Evolutionary conservation across 176 grass and related monocot genomes (phyloP).

Genomic region (Oryza glumipatula): DNA sequence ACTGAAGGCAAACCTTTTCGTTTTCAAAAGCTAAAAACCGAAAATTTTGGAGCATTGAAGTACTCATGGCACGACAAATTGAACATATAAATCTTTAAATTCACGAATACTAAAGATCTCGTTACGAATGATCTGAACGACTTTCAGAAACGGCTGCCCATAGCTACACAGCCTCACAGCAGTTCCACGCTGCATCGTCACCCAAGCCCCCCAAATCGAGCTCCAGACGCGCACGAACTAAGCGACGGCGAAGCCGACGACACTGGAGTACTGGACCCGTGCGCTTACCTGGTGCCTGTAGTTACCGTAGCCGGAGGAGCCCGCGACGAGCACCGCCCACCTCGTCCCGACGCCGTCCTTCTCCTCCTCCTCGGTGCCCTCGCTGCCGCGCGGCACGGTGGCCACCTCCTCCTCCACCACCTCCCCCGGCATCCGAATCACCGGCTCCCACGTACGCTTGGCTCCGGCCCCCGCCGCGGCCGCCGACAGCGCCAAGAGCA

Average conservation of each 20-base stretch:
- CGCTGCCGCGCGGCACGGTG: not conserved
- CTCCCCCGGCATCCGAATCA: constrained; percentile 66
- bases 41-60: not conserved
- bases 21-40: not conserved
- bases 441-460: constrained; percentile 49
- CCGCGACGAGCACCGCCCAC: constrained; percentile 95
- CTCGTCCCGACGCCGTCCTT: constrained; percentile 55
- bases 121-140: not conserved
- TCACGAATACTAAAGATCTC: not conserved
- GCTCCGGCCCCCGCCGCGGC: constrained; percentile 29
- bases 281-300: constrained; percentile 82
- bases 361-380: constrained; percentile 13
- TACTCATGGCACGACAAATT: not conserved
- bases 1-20: not conserved
- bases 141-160: not conserved
- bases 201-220: not conserved
- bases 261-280: not conserved
- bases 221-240: not conserved
- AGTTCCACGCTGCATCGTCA: not conserved
- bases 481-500: constrained; percentile 38
- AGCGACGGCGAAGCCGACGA: not conserved
- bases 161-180: not conserved
- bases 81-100: not conserved
- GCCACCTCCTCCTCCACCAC: constrained; percentile 11
- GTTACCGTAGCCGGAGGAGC: constrained; percentile 82